Percentiles rank a stretch among this genome's conserved stretches.
Evolutionary conservation across 768 basidiomycete genomes (phyloP).

Genomic region (Amanita inopinata): DNA sequence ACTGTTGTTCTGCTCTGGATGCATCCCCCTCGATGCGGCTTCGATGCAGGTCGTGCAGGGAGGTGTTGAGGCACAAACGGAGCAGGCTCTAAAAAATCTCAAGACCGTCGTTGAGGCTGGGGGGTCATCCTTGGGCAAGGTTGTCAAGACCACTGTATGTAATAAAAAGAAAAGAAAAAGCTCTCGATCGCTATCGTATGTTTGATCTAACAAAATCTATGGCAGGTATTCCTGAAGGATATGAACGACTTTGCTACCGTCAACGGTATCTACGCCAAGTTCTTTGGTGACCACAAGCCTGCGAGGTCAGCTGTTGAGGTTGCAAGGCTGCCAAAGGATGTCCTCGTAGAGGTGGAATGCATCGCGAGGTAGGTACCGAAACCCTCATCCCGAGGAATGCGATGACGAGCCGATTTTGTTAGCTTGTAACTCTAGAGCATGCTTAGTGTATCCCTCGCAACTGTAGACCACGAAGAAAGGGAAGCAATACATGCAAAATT

Average conservation of each 20-base stretch:
- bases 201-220: neutral
- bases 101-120: slow-evolving; percentile 75
- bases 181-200: neutral
- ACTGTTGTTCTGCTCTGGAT: slow-evolving; percentile 84
- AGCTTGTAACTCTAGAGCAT: slow-evolving; percentile 16
- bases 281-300: slow-evolving; percentile 89
- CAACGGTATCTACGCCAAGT: slow-evolving; percentile 72
- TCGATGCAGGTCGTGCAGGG: slow-evolving; percentile 63
- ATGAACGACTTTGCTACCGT: slow-evolving; percentile 86
- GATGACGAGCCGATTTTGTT: neutral
- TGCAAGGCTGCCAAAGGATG: slow-evolving; percentile 80
- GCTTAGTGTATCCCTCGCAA: too few species aligned
- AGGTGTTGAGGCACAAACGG: slow-evolving; percentile 72
- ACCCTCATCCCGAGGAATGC: too few species aligned
- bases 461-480: too few species aligned
- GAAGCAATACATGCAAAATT: too few species aligned
- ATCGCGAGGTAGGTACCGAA: slow-evolving; percentile 76
- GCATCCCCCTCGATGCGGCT: slow-evolving; percentile 71
- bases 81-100: slow-evolving; percentile 82
- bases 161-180: neutral
- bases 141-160: slow-evolving; percentile 87
- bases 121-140: slow-evolving; percentile 66
- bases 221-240: slow-evolving; percentile 80
- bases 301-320: slow-evolving; percentile 92
- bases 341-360: slow-evolving; percentile 86